phyloP scores from a whole-genome alignment of 2,329 filamentous ascomycete species.

The Hymenotorrendiella dingleyae region DNA sequence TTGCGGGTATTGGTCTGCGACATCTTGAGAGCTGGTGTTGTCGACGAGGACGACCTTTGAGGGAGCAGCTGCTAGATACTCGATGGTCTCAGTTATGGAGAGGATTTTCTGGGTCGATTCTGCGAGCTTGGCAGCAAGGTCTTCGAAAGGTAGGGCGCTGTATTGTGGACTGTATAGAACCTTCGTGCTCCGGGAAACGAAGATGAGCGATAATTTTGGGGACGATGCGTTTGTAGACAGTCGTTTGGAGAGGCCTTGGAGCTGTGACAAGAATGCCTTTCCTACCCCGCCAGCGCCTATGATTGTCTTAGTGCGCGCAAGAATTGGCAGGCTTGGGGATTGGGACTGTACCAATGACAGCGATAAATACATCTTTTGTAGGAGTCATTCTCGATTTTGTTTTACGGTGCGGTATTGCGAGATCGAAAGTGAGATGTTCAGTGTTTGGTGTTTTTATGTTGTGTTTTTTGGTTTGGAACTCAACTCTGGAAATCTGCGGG shows the following conservation, averaged over 20 bases:
- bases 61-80: slow-evolving; percentile 73
- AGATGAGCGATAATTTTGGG: slow-evolving; percentile 66
- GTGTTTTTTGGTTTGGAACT: no score
- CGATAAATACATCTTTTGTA: slow-evolving; percentile 37
- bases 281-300: slow-evolving; percentile 91
- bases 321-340: slow-evolving; percentile 7
- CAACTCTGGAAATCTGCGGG: no score
- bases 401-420: neutral
- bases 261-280: slow-evolving; percentile 81
- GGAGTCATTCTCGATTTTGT: neutral
- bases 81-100: slow-evolving; percentile 62
- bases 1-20: slow-evolving; percentile 76
- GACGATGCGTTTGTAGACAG: slow-evolving; percentile 44
- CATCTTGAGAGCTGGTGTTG: slow-evolving; percentile 86
- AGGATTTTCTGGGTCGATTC: slow-evolving; percentile 60
- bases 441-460: neutral
- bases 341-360: slow-evolving; percentile 36
- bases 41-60: slow-evolving; percentile 80
- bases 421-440: neutral
- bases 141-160: slow-evolving; percentile 56
- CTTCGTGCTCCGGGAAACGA: slow-evolving; percentile 81
- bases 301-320: slow-evolving; percentile 20
- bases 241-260: slow-evolving; percentile 60
- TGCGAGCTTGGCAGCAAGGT: slow-evolving; percentile 56
- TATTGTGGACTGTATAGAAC: slow-evolving; percentile 72